A percentile compares a stretch with the other conserved stretches of the same genome.
Evolutionary conservation across 1,284 basidiomycete genomes (phyloP).

Genomic region (Sanghuangporus weigelae): DNA sequence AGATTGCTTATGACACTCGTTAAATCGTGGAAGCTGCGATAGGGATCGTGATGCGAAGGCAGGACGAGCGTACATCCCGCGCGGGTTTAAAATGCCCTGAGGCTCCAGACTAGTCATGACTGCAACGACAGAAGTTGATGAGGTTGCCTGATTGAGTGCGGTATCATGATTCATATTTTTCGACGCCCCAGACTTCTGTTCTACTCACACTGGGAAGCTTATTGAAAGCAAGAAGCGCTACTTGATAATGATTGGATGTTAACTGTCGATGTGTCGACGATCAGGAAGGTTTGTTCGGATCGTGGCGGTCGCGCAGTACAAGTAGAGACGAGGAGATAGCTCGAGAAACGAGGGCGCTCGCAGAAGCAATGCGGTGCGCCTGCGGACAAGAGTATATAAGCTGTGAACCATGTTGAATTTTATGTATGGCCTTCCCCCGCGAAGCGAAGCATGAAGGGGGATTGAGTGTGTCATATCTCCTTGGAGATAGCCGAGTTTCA

Average conservation of each 20-base stretch:
- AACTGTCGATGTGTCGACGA: background rate
- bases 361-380: background rate
- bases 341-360: background rate
- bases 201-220: background rate
- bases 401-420: background rate
- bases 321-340: background rate
- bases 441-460: background rate
- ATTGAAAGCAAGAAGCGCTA: too few species aligned
- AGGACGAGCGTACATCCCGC: background rate
- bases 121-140: background rate
- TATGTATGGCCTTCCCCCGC: background rate
- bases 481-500: slow-evolving; percentile 1
- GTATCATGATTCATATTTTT: slow-evolving; percentile 6
- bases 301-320: background rate
- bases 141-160: slow-evolving; percentile 6
- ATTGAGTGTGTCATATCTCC: background rate
- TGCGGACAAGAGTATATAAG: background rate
- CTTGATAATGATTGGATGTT: background rate
- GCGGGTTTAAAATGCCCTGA: background rate
- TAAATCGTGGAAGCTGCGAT: background rate
- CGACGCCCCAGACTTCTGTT: background rate
- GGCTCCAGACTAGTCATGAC: background rate
- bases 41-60: background rate
- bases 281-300: background rate
- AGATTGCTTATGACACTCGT: background rate